Evolutionary conservation across 441 rosid genomes (phyloP), one percentile per base, ranked within the genome.

Genomic region (Biscutella laevigata): DNA sequence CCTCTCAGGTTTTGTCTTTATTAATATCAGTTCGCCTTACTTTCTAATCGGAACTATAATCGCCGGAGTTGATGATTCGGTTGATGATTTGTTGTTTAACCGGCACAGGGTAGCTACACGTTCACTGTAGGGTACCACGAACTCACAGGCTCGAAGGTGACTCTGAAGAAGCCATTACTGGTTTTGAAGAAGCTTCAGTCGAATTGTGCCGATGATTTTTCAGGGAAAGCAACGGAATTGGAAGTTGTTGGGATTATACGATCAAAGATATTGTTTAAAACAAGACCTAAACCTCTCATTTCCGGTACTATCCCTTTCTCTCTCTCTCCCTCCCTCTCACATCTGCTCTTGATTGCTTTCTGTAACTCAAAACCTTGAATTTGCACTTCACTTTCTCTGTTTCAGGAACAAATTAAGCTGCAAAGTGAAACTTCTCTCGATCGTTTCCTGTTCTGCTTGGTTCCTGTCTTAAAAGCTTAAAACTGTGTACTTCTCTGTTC

Each of bases 111-210:
- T 41, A 72, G 7, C 6, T 89, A 82, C 58, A 86, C 84, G 15
- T 84, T 89, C 50, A 90, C 97, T 3, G 69, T 86, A 43, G 94
- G 94, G 29, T 90, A 84, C 62, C 95, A 86, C 61, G 89, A 90
- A 55, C 59, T 86, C 50, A 67, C 51, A 0, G 95, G 94, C 36
- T 66, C 88, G 7, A 84, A 77, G 44, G 77, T 81, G 32, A 57
- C 61, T 4, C 30, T 86, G 37, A 86, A 84, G 82, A 90, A 84
- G 59, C 97, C 97, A 34, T 54, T 89, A 51, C 44, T 86, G 70
- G 91, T 89, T 2, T 60, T 89, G 58, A 84, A 81, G 83, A 89
- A 89, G 62, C 43, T 66, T 34, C 60, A 43, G 6, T 64, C 55
- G 57, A 17, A 17, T 1, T 17, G 20, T 17, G 2, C 20, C 2